A percentile compares a stretch with the other conserved stretches of the same genome.
Conservation (phyloP, 768 basidiomycete species). For the Kwoniella mangroviensis region DNA sequence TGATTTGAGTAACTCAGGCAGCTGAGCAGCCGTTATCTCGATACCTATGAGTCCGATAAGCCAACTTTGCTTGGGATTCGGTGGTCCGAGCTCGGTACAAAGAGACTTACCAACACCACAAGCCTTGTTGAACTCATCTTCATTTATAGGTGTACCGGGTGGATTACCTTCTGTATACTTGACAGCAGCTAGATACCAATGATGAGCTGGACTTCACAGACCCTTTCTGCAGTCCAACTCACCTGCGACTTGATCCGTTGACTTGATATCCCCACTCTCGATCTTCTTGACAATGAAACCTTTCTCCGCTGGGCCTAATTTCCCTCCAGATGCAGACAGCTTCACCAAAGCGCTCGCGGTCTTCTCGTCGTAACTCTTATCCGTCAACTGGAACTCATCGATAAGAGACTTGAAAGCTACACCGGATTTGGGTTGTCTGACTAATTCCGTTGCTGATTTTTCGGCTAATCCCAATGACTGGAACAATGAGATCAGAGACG, state of each 20-base stretch:
- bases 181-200: conserved; percentile 64
- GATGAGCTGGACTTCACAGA: not conserved
- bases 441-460: conserved; percentile 79
- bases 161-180: conserved; percentile 72
- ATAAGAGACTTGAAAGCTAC: conserved; percentile 72
- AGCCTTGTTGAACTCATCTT: conserved; percentile 71
- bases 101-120: conserved; percentile 86
- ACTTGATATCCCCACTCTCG: conserved; percentile 72
- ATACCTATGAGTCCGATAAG: conserved; percentile 66
- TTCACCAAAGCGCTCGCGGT: conserved; percentile 72
- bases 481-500: conserved; percentile 65
- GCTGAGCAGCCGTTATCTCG: conserved; percentile 70
- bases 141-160: conserved; percentile 64
- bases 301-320: conserved; percentile 67
- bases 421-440: conserved; percentile 78
- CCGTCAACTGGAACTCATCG: conserved; percentile 63
- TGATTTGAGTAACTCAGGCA: conserved; percentile 64
- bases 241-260: conserved; percentile 87
- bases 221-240: conserved; percentile 45
- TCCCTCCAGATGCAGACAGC: conserved; percentile 67
- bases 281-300: conserved; percentile 72
- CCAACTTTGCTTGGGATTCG: not conserved
- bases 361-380: conserved; percentile 72
- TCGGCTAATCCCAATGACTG: conserved; percentile 75
- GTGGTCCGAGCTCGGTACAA: not conserved